A percentile compares a stretch with the other conserved stretches of the same genome.
These are phyloP conservation scores for Cordyceps farinosa DNA, from an alignment of 2,329 filamentous ascomycete species.

Conservation along the genomic window DNA sequence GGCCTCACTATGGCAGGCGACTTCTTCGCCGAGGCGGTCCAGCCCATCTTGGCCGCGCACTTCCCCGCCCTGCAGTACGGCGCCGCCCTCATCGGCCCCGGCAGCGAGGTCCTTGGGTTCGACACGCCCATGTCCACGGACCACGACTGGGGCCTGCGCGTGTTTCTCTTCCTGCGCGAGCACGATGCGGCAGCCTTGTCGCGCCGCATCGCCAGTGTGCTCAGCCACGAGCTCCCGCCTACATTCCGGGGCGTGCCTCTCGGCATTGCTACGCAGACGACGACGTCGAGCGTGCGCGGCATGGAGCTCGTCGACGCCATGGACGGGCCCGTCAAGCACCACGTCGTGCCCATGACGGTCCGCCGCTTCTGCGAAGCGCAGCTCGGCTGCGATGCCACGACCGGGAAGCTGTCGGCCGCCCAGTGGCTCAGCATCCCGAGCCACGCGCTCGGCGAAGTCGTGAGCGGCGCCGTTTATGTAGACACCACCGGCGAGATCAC, in stretches of 20 bases:
- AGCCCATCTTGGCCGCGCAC: not conserved
- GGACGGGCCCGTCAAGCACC: slow-evolving; percentile 6
- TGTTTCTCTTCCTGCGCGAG: slow-evolving; percentile 10
- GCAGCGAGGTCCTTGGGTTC: slow-evolving; percentile 15
- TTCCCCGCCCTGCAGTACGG: slow-evolving; percentile 7
- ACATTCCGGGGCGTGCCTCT: not conserved
- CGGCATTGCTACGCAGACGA: not conserved
- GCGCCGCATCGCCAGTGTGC: not conserved
- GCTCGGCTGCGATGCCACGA: not conserved
- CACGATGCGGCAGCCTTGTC: not conserved
- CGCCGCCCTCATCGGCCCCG: slow-evolving; percentile 15
- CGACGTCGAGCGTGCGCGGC: not conserved
- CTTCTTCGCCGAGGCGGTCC: slow-evolving; percentile 8
- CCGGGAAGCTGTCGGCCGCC: not conserved
- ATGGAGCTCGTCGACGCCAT: not conserved
- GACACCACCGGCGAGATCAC: slow-evolving; percentile 5
- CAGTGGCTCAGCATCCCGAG: slow-evolving; percentile 10
- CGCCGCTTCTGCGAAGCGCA: not conserved
- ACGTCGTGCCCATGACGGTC: slow-evolving; percentile 5
- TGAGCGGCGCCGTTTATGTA: not conserved
- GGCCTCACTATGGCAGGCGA: not conserved
- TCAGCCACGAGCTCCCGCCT: slow-evolving; percentile 1
- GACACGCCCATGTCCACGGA: slow-evolving; percentile 16
- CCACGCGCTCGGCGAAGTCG: slow-evolving; percentile 3
- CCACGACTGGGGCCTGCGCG: slow-evolving; percentile 14